Evolutionary conservation across 805 yeast genomes (phyloP).

Genomic region (Yarrowia yakushimensis): DNA sequence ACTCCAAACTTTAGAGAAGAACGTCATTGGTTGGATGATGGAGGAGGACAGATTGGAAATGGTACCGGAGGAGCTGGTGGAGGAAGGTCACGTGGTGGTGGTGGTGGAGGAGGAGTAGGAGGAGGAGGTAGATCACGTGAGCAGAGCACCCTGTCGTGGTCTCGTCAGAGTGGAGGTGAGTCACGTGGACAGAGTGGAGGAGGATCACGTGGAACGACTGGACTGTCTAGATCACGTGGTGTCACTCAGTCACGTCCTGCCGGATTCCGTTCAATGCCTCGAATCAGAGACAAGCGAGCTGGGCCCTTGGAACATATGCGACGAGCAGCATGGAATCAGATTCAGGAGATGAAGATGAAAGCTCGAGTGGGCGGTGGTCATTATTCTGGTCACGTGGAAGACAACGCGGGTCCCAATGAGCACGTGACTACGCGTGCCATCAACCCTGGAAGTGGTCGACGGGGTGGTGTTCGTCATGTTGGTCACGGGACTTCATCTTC

Average conservation of each 20-base stretch:
- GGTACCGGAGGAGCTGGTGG: not conserved
- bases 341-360: not conserved
- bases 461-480: not conserved
- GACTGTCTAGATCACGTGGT: not conserved
- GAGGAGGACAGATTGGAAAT: slow-evolving; percentile 3
- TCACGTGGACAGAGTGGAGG: too few relatives aligned
- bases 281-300: not conserved
- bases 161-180: not conserved
- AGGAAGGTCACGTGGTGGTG: not conserved
- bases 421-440: not conserved
- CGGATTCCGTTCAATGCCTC: not conserved
- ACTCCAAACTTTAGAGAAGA: not conserved
- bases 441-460: not conserved
- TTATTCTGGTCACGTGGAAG: not conserved
- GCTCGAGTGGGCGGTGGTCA: not conserved
- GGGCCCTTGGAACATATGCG: not conserved
- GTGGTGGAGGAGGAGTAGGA: not conserved
- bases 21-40: slow-evolving; percentile 12
- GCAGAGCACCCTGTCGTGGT: not conserved
- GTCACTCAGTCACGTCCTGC: not conserved
- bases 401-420: not conserved
- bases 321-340: not conserved
- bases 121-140: not conserved
- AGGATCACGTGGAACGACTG: not conserved
- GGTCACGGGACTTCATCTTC: not conserved